Evolutionary conservation across 371 early-diverging fungal species (phyloP).

Genomic region (Umbelopsis sp.): DNA sequence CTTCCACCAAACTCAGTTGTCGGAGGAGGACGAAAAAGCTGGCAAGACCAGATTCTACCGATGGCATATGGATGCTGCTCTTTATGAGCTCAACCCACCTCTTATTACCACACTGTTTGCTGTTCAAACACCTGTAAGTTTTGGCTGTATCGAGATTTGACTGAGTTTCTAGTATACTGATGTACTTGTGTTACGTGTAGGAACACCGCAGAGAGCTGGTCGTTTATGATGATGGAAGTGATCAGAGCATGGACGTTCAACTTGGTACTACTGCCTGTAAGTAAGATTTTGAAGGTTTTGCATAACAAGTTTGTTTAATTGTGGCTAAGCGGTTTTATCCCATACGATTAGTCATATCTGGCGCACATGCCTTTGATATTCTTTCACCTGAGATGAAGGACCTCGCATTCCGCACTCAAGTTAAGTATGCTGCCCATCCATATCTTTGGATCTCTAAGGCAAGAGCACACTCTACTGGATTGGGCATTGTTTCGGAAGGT

Average conservation of each 20-base stretch:
- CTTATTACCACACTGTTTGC: conserved; percentile 52
- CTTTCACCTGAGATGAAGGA: conserved; percentile 50
- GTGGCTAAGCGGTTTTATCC: background rate
- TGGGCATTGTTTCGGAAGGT: conserved; percentile 52
- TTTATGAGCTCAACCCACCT: conserved; percentile 50
- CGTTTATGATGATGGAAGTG: conserved; percentile 48
- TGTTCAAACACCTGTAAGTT: conserved; percentile 50
- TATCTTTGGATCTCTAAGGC: conserved; percentile 60
- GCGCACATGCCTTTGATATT: conserved; percentile 52
- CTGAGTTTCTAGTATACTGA: background rate
- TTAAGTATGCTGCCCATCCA: conserved; percentile 54
- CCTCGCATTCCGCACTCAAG: conserved; percentile 49
- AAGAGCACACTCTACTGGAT: conserved; percentile 37
- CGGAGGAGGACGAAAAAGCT: conserved; percentile 43
- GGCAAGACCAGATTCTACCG: conserved; percentile 53
- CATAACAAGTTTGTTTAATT: background rate
- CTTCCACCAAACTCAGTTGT: conserved; percentile 41
- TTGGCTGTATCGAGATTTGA: background rate
- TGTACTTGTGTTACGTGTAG: conserved; percentile 19
- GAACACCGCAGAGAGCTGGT: conserved; percentile 46
- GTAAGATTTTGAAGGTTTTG: conserved; percentile 4
- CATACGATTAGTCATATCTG: conserved; percentile 44
- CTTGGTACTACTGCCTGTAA: conserved; percentile 57
- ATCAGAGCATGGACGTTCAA: conserved; percentile 47
- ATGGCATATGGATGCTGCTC: conserved; percentile 60